These are phyloP conservation scores for Schizophyllum commune DNA, from an alignment of 1,284 basidiomycete genomes.

Conservation along the genomic window DNA sequence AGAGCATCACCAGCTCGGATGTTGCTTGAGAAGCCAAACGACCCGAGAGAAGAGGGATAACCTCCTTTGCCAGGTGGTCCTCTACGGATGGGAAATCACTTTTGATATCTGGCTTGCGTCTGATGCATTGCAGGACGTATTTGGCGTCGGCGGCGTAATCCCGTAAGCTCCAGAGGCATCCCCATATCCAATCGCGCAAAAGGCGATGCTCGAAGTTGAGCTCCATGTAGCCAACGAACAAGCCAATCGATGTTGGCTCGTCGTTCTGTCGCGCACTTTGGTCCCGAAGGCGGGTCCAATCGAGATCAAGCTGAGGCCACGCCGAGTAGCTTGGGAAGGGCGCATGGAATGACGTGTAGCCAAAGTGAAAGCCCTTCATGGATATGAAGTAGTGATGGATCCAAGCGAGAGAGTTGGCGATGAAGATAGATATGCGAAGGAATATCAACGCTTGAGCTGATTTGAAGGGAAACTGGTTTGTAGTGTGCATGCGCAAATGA, in stretches of 20 bases:
- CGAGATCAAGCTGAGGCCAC: background rate
- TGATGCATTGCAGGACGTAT: background rate
- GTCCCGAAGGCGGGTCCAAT: background rate
- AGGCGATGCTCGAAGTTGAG: background rate
- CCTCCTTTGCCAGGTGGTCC: background rate
- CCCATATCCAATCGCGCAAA: background rate
- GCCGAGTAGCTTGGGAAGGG: background rate
- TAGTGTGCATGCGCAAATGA: background rate
- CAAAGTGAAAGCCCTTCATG: background rate
- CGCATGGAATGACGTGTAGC: background rate
- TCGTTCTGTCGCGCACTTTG: background rate
- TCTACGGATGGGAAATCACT: background rate
- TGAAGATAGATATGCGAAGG: background rate
- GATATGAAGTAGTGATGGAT: background rate
- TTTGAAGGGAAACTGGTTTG: background rate
- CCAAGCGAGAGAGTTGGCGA: background rate
- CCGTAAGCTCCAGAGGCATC: background rate
- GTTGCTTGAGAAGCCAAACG: background rate
- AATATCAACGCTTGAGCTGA: background rate
- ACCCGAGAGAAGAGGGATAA: background rate
- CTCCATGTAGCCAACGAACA: background rate
- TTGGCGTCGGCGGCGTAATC: background rate
- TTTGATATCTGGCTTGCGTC: background rate
- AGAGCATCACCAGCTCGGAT: background rate
- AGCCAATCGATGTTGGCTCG: background rate